Base-by-base conservation (phyloP, 2,329 filamentous ascomycete species). In the Hymenoscyphus fructigenus region DNA sequence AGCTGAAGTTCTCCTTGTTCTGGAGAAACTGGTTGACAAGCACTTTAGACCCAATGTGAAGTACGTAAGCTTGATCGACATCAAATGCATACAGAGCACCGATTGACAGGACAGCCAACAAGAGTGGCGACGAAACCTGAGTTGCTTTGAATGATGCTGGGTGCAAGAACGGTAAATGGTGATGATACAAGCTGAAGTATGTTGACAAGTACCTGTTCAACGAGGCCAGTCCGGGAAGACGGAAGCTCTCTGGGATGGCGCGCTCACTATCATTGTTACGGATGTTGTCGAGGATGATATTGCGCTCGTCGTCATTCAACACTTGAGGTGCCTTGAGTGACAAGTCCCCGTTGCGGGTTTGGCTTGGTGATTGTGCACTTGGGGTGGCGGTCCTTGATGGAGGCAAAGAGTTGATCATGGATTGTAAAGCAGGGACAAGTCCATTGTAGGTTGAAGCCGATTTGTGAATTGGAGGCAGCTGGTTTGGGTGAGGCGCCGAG, bases 1-100 rank as follows among this genome's bases (percentile, higher is more conserved):
- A 98, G 82, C 94, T 97, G 78, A 98, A 98, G 79, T 96, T 97
- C 78, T 97, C 93, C 83, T 97, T 97, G 81, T 97, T 96, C 79
- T 97, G 93, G 68, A 99, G 79, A 78, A 98, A 98, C 77, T 97
- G 92, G 76, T 96, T 97, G 73, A 98, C 93, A 20, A 99, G 85
- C 32, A 98, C 91, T 82, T 98, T 99, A 66, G 95, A 97, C 20
- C 94, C 95, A 71, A 98, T 96, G 79, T 99, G 95, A 26, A 97
- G 87, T 84, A 96, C 92, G 77, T 97, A 98, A 0, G 95, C 95
- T 76, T 97, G 91, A 72, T 98, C 94, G 76, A 97, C 92, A 75
- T 98, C 94, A 76, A 98, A 98, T 17, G 94, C 94, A 79, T 98
- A 98, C 23, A 99, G 82, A 10, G 95, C 94, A 73, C 95, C 95